Evolutionary conservation across 2,329 filamentous ascomycete species (phyloP).

Genomic region (Apiospora arundinis): DNA sequence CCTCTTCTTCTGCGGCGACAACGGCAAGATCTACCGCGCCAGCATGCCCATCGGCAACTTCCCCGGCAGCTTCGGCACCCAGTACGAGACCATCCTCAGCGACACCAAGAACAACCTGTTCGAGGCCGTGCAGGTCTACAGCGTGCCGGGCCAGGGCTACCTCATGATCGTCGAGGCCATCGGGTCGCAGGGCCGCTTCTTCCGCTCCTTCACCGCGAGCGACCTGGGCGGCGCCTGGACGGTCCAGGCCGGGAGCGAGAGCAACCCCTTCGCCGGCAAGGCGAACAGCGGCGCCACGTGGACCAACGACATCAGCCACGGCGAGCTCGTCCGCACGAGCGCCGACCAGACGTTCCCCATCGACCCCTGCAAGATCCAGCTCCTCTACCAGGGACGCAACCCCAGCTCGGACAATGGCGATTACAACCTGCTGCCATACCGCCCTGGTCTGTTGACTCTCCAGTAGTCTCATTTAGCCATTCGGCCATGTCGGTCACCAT

Average conservation of each 20-base stretch:
- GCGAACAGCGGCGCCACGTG: conserved; percentile 68
- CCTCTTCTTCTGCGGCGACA: conserved; percentile 71
- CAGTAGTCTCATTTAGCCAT: neutral
- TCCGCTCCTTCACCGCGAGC: conserved; percentile 69
- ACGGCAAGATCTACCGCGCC: conserved; percentile 69
- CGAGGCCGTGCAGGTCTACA: conserved; percentile 72
- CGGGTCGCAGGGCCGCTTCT: conserved; percentile 64
- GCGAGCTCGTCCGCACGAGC: conserved; percentile 63
- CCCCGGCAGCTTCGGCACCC: conserved; percentile 63
- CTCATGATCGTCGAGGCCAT: conserved; percentile 73
- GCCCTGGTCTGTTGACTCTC: conserved; percentile 61
- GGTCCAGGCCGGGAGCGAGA: conserved; percentile 60
- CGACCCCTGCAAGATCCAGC: conserved; percentile 68
- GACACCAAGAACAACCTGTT: conserved; percentile 65
- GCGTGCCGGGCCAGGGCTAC: conserved; percentile 60
- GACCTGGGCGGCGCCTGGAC: conserved; percentile 65
- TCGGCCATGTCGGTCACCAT: too few relatives aligned
- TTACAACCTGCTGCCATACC: conserved; percentile 62
- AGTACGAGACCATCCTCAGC: conserved; percentile 55
- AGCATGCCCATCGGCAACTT: conserved; percentile 69
- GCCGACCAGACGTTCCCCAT: conserved; percentile 68
- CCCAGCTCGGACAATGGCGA: conserved; percentile 47
- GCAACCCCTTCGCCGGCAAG: conserved; percentile 69
- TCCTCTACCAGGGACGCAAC: conserved; percentile 66
- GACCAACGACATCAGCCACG: conserved; percentile 72